These are phyloP conservation scores for Microsporum audouinii DNA, from an alignment of 2,329 filamentous ascomycete species.

Conservation along the genomic window DNA sequence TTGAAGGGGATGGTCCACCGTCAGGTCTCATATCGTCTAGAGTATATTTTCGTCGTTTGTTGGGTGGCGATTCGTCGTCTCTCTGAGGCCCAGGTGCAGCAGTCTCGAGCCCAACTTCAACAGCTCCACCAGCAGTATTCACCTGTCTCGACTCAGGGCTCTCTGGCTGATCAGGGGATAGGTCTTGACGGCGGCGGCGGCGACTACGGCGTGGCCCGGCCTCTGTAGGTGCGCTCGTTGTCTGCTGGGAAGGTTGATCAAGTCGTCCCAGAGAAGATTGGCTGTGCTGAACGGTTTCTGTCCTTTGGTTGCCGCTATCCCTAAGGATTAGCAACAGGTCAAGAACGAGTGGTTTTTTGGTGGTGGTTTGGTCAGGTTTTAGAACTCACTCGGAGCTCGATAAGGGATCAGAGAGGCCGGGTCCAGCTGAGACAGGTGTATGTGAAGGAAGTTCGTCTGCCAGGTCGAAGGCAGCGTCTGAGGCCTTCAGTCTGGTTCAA, in stretches of 20 bases:
- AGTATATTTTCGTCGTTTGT: constrained; percentile 49
- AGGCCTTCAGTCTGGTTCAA: constrained; percentile 35
- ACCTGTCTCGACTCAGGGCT: constrained; percentile 16
- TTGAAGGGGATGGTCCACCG: constrained; percentile 34
- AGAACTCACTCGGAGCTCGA: constrained; percentile 39
- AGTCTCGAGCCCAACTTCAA: constrained; percentile 12
- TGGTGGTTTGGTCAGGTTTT: constrained; percentile 19
- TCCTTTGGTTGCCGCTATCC: constrained; percentile 1
- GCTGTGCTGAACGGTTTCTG: neutral
- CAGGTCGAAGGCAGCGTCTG: constrained; percentile 52
- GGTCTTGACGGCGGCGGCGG: constrained; percentile 24
- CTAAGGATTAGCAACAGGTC: constrained; percentile 13
- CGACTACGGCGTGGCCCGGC: constrained; percentile 8
- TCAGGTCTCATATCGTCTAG: constrained; percentile 53
- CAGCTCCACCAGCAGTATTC: constrained; percentile 19
- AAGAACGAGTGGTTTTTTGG: neutral
- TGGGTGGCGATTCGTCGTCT: constrained; percentile 27
- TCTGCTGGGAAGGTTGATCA: constrained; percentile 1
- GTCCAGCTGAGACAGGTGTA: constrained; percentile 49
- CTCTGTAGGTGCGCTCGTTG: neutral
- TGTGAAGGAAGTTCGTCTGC: constrained; percentile 54
- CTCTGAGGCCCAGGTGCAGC: constrained; percentile 13
- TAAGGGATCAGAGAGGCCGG: constrained; percentile 56
- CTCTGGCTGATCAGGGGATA: constrained; percentile 20
- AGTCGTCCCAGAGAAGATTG: constrained; percentile 7